Conservation (phyloP, 768 basidiomycete species). For the Pulveroboletus sp. region DNA sequence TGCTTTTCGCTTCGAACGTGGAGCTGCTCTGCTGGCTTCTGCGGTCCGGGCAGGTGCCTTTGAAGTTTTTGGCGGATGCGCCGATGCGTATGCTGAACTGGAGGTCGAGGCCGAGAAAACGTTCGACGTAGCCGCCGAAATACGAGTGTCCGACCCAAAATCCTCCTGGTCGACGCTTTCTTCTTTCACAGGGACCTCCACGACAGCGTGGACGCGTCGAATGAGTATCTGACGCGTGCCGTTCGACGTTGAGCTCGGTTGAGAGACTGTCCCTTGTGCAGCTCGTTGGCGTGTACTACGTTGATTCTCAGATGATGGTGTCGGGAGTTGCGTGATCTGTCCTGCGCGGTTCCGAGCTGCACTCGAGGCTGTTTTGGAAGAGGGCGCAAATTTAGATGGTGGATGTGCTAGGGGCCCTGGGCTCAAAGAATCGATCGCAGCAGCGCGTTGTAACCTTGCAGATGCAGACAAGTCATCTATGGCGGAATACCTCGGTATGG, state of each 20-base stretch:
- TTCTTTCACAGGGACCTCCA: conserved; percentile 59
- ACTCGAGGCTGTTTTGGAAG: conserved; percentile 19
- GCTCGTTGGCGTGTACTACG: conserved; percentile 22
- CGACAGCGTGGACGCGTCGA: conserved; percentile 58
- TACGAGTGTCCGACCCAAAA: not conserved
- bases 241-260: conserved; percentile 9
- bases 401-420: conserved; percentile 30
- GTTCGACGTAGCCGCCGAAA: conserved; percentile 15
- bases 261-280: conserved; percentile 7
- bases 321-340: conserved; percentile 23
- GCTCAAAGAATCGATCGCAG: conserved; percentile 17
- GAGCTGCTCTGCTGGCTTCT: not conserved
- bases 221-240: conserved; percentile 37
- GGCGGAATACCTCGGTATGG: conserved; percentile 26
- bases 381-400: conserved; percentile 29
- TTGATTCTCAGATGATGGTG: conserved; percentile 31
- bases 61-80: conserved; percentile 7
- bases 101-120: conserved; percentile 14
- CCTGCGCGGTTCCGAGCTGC: conserved; percentile 9
- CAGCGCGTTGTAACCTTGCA: conserved; percentile 15
- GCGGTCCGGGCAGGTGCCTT: conserved; percentile 5
- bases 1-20: conserved; percentile 21
- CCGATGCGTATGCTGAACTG: conserved; percentile 5
- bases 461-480: conserved; percentile 29
- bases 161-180: conserved; percentile 49